phyloP scores from a whole-genome alignment of 441 rosid genomes.

The Pelargonium australe region DNA sequence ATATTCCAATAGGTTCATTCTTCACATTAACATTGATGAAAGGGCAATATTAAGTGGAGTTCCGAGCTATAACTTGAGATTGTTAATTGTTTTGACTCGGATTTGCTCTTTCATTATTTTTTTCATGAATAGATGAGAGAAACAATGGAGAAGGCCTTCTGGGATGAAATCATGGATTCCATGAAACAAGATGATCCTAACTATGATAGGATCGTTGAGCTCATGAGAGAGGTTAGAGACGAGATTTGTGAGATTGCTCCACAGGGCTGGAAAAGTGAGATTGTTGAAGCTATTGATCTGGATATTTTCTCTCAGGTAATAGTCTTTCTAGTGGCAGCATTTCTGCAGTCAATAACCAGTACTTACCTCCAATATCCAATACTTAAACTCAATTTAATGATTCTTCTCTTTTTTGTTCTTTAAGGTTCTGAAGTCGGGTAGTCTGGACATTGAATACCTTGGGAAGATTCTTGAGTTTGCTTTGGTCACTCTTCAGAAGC shows the following conservation, averaged over 20 bases:
- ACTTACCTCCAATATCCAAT: too few species aligned
- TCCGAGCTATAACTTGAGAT: too few species aligned
- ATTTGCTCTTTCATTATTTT: conserved; percentile 1
- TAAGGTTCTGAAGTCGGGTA: conserved; percentile 67
- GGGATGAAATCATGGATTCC: conserved; percentile 73
- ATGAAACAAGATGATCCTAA: conserved; percentile 49
- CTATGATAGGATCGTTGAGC: conserved; percentile 57
- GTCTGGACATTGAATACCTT: conserved; percentile 64
- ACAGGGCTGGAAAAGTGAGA: conserved; percentile 69
- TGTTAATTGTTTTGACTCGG: too few species aligned
- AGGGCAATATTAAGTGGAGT: not conserved
- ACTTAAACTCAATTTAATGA: not conserved
- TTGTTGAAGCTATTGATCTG: conserved; percentile 62
- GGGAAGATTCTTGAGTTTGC: conserved; percentile 78
- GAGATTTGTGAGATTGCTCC: conserved; percentile 83
- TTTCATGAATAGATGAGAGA: conserved; percentile 59
- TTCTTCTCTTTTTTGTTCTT: conserved; percentile 11
- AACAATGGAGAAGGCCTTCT: conserved; percentile 80
- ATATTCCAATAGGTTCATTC: not conserved
- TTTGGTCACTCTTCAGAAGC: conserved; percentile 59
- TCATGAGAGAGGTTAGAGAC: conserved; percentile 84
- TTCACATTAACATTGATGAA: not conserved
- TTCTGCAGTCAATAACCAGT: not conserved
- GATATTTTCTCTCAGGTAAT: conserved; percentile 73
- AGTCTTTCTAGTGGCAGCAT: not conserved